These are phyloP conservation scores for Xerocomellus amylosporus DNA, from an alignment of 768 basidiomycete genomes.

Conservation along the genomic window DNA sequence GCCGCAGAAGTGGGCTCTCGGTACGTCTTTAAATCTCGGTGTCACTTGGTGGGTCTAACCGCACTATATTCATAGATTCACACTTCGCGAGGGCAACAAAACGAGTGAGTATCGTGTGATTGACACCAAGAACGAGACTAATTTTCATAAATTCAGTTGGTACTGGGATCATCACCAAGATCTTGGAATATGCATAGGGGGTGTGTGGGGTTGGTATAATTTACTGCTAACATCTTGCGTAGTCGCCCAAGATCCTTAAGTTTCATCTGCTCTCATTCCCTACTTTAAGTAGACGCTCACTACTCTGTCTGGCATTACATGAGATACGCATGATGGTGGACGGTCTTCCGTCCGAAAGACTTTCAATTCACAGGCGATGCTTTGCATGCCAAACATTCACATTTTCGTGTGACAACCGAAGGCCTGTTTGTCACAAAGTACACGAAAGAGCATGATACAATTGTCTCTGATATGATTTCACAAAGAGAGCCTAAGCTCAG, in stretches of 20 bases:
- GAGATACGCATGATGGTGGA: not conserved
- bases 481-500: no score
- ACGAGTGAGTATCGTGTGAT: constrained; percentile 56
- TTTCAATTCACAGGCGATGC: not conserved
- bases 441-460: no score
- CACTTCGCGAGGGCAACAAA: constrained; percentile 91
- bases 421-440: no score
- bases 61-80: constrained; percentile 50
- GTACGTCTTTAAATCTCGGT: constrained; percentile 29
- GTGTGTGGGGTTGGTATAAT: constrained; percentile 13
- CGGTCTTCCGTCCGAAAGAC: not conserved
- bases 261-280: constrained; percentile 23
- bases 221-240: constrained; percentile 19
- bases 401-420: no score
- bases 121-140: constrained; percentile 2
- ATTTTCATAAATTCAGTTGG: constrained; percentile 55
- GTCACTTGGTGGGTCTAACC: not conserved
- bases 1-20: constrained; percentile 87
- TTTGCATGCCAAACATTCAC: no score
- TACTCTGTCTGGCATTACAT: not conserved
- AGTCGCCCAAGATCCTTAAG: constrained; percentile 8
- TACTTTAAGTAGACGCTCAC: constrained; percentile 8
- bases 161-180: constrained; percentile 91
- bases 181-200: constrained; percentile 47
- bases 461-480: no score